Evolutionary conservation across 73 alveolate genomes (phyloP), one percentile per base, ranked within the genome.

Genomic region (Paramecium pentaurelia): DNA sequence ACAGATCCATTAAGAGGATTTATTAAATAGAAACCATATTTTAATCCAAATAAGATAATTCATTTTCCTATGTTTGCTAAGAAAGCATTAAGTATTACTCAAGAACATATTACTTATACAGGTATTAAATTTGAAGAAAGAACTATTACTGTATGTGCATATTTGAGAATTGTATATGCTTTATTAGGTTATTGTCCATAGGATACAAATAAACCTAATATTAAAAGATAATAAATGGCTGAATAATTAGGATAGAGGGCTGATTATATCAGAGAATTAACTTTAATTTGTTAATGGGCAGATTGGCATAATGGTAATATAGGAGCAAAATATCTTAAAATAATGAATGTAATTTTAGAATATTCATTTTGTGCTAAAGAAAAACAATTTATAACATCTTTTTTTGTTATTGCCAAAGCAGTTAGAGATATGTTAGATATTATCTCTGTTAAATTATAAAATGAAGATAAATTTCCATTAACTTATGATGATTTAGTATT

Each of bases 231-330:
- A 59, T 27, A 83, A 9, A 90, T 93, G 38, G 94, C 96, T 8
- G 89, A 92, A 58, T 59, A 88, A 30, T 92, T 95, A 58, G 77
- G 95, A 18, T 22, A 68, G 27, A 95, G 93, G 28, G 75, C 86
- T 28, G 87, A 71, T 18, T 93, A 58, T 45, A 59, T 96, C 45
- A 92, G 94, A 91, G 92, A 94, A 37, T 45, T 96, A 37, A 96
- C 99, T 0, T 71, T 92, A 73, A 77, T 95, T 8, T 96, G 98
- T 70, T 97, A 95, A 58, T 94, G 96, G 71, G 95, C 99, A 28
- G 98, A 98, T 54, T 96, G 99, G 98, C 85, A 71, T 14, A 86
- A 93, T n/a, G 97, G 96, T 4, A 92, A 92, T 71, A 94, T 95
- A 27, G 98, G 96, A 8, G 96, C 96, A 25, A 96, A 96, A 87